Conservation (phyloP, 2,329 filamentous ascomycete genomes). For the Lachnellula suecica region DNA sequence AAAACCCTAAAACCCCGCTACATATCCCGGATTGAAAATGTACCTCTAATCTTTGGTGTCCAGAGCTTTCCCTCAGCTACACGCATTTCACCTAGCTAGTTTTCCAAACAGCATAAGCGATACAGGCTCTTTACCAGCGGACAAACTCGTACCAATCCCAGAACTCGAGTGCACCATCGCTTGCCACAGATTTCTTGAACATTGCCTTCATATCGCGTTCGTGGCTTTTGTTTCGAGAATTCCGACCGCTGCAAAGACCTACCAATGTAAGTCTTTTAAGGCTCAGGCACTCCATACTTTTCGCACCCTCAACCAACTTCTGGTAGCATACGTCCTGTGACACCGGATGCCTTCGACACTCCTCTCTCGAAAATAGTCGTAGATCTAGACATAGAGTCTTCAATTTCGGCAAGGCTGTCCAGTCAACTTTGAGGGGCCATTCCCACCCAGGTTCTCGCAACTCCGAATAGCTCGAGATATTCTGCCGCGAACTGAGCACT, state of each 20-base stretch:
- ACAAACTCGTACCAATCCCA: not conserved
- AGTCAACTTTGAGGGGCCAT: slow-evolving; percentile 13
- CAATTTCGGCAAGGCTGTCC: slow-evolving; percentile 6
- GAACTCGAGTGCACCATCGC: not conserved
- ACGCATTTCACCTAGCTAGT: too few species aligned
- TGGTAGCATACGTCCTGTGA: not conserved
- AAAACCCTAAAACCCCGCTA: too few species aligned
- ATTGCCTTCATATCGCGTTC: not conserved
- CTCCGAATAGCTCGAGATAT: too few species aligned
- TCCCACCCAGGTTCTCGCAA: slow-evolving; percentile 2
- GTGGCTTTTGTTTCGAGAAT: not conserved
- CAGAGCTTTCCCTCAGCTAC: too few species aligned
- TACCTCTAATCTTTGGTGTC: too few species aligned
- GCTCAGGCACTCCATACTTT: slow-evolving; percentile 7
- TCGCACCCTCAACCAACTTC: not conserved
- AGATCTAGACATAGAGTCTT: slow-evolving; percentile 13
- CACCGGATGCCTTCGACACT: not conserved
- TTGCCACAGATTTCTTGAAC: slow-evolving; percentile 4
- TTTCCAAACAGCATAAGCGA: too few species aligned
- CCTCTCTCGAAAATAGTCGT: not conserved
- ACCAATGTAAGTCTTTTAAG: slow-evolving; percentile 10
- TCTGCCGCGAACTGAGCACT: slow-evolving; percentile 3
- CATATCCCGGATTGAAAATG: too few species aligned
- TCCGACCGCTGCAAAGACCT: slow-evolving; percentile 3
- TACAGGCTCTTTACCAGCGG: not conserved